Percentiles rank a stretch among this genome's conserved stretches.
Evolutionary conservation across 805 yeast species (phyloP).

Genomic region (Schizosaccharomyces pombe): DNA sequence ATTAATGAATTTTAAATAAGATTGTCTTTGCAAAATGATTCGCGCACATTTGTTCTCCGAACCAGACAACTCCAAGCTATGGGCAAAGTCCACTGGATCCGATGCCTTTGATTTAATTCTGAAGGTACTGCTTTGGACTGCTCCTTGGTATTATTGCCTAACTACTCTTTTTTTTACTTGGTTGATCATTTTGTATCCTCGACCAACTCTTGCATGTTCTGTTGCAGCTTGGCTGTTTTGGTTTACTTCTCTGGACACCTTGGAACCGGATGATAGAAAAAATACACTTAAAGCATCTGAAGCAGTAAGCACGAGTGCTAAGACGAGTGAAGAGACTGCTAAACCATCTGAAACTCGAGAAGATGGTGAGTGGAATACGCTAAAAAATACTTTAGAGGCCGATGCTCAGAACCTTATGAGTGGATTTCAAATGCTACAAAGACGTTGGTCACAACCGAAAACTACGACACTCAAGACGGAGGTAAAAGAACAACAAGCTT

Average conservation of each 20-base stretch:
- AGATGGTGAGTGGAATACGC: no score
- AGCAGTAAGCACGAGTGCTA: no score
- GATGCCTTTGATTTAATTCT: not conserved
- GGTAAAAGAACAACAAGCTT: no score
- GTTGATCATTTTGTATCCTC: not conserved
- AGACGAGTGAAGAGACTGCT: no score
- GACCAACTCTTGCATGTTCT: not conserved
- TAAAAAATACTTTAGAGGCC: no score
- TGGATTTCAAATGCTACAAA: no score
- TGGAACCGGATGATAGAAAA: not conserved
- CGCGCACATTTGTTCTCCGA: not conserved
- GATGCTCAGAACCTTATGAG: no score
- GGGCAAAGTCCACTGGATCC: not conserved
- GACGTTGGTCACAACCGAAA: no score
- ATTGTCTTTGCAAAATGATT: no score
- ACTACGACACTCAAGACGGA: no score
- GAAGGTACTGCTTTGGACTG: not conserved
- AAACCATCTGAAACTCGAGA: no score
- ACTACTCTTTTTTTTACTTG: not conserved
- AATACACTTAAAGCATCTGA: not conserved
- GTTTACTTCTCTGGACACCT: not conserved
- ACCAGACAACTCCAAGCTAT: not conserved
- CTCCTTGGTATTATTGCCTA: not conserved
- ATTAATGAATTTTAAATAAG: no score
- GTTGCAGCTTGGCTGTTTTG: not conserved